Evolutionary conservation across 2,329 filamentous ascomycete species (phyloP).

Genomic region (Apiospora arundinis): DNA sequence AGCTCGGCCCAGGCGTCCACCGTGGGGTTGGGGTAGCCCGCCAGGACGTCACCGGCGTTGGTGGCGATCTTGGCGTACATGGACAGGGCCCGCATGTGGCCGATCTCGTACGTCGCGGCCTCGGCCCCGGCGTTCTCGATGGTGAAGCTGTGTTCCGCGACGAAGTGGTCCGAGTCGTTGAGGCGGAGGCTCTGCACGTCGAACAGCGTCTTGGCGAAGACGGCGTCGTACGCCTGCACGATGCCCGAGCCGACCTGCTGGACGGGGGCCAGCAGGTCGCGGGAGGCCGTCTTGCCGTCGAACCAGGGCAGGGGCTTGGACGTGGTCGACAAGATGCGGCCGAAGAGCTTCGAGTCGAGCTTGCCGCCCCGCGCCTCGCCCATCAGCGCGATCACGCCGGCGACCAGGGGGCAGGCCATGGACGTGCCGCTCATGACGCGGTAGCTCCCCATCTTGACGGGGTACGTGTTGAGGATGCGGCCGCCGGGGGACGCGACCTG

Average conservation of each 20-base stretch:
- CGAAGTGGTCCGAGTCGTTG: slow-evolving; percentile 49
- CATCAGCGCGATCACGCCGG: slow-evolving; percentile 45
- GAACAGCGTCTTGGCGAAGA: slow-evolving; percentile 42
- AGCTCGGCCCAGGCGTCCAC: slow-evolving; percentile 26
- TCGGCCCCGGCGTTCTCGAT: slow-evolving; percentile 44
- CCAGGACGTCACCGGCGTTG: background rate
- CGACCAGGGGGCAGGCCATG: slow-evolving; percentile 54
- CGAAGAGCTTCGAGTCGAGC: slow-evolving; percentile 33
- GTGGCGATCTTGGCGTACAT: slow-evolving; percentile 38
- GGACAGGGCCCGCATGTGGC: slow-evolving; percentile 37
- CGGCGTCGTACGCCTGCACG: slow-evolving; percentile 45
- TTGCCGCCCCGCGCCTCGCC: slow-evolving; percentile 37
- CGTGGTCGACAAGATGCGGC: slow-evolving; percentile 38
- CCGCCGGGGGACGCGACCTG: slow-evolving; percentile 55
- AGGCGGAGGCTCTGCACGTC: slow-evolving; percentile 45
- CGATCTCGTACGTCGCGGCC: slow-evolving; percentile 42
- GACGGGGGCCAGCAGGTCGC: slow-evolving; percentile 38
- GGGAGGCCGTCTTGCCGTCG: slow-evolving; percentile 31
- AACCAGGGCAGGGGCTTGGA: slow-evolving; percentile 40
- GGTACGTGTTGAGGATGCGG: slow-evolving; percentile 58
- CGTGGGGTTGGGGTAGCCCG: slow-evolving; percentile 24
- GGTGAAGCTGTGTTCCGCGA: slow-evolving; percentile 39
- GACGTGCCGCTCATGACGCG: slow-evolving; percentile 59
- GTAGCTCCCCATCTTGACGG: slow-evolving; percentile 48
- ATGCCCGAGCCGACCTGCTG: slow-evolving; percentile 48